These are phyloP conservation scores for Coniferiporia sulphurascens DNA, from an alignment of 1,284 basidiomycete species.

Conservation along the genomic window DNA sequence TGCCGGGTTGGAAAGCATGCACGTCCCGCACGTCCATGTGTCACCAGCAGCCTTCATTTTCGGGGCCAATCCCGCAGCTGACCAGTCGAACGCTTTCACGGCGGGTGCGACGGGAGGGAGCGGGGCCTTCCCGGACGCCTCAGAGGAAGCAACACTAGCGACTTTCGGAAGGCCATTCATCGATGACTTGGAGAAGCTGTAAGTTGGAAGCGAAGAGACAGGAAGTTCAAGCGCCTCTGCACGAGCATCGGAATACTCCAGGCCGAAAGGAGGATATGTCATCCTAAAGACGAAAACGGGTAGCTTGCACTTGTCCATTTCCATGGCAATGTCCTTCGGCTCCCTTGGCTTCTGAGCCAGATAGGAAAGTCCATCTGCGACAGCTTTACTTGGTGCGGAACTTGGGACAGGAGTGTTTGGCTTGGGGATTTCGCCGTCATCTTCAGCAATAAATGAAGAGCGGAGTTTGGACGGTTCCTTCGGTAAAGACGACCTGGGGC, in stretches of 20 bases:
- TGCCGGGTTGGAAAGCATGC: constrained; percentile 36
- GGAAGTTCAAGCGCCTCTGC: constrained; percentile 28
- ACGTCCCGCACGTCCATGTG: constrained; percentile 41
- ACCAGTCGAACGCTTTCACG: constrained; percentile 33
- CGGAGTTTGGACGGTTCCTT: constrained; percentile 71
- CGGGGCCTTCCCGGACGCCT: too few species aligned
- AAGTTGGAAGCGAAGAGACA: constrained; percentile 35
- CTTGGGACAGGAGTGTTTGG: constrained; percentile 11
- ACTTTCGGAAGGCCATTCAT: background rate
- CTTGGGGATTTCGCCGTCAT: constrained; percentile 26
- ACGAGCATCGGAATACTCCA: constrained; percentile 35
- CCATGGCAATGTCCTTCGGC: constrained; percentile 22
- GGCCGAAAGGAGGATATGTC: constrained; percentile 29
- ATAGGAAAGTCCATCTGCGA: constrained; percentile 18
- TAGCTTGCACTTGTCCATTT: constrained; percentile 23
- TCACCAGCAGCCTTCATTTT: constrained; percentile 30
- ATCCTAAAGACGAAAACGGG: constrained; percentile 26
- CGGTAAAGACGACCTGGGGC: constrained; percentile 44
- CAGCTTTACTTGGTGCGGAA: constrained; percentile 13
- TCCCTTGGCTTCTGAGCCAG: constrained; percentile 24
- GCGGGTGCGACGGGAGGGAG: constrained; percentile 6
- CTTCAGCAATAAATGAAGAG: constrained; percentile 52
- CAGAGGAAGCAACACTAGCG: too few species aligned
- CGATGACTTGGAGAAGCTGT: constrained; percentile 32
- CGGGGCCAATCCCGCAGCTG: constrained; percentile 42